These are phyloP conservation scores for Eimeria acervulina DNA, from an alignment of 169 alveolate genomes.

Conservation along the genomic window DNA sequence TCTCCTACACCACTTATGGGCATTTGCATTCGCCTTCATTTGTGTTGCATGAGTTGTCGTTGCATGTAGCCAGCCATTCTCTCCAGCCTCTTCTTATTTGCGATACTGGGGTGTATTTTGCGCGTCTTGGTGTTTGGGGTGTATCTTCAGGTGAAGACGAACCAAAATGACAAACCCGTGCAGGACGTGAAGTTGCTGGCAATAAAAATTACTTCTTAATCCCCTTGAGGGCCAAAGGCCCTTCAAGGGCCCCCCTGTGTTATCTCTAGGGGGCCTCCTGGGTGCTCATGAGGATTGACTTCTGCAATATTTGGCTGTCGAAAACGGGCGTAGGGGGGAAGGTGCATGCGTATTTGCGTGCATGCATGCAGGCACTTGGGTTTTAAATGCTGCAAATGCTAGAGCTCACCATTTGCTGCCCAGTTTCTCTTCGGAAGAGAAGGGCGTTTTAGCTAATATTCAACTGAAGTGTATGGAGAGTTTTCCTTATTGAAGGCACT, in stretches of 20 bases:
- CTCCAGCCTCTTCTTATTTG: no score
- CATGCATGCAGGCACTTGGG: neutral
- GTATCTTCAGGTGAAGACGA: constrained; percentile 63
- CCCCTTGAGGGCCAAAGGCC: neutral
- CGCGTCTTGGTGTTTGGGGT: no score
- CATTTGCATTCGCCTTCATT: no score
- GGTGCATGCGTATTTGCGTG: constrained; percentile 2
- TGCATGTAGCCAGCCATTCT: no score
- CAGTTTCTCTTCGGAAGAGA: no score
- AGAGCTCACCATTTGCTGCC: no score
- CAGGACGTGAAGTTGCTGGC: constrained; percentile 77
- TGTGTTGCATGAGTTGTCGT: no score
- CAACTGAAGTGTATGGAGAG: no score
- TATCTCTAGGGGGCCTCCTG: neutral
- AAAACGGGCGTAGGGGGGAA: neutral
- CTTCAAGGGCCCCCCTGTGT: neutral
- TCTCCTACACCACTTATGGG: no score
- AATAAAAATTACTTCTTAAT: constrained; percentile 47
- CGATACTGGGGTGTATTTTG: no score
- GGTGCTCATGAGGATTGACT: neutral
- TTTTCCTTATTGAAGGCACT: no score
- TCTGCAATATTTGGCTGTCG: neutral
- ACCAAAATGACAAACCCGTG: constrained; percentile 65
- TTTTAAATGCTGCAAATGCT: neutral
- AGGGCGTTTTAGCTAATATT: no score